phyloP scores from a whole-genome alignment of 202 grass and related monocot species.

The Elaeis oleifera region DNA sequence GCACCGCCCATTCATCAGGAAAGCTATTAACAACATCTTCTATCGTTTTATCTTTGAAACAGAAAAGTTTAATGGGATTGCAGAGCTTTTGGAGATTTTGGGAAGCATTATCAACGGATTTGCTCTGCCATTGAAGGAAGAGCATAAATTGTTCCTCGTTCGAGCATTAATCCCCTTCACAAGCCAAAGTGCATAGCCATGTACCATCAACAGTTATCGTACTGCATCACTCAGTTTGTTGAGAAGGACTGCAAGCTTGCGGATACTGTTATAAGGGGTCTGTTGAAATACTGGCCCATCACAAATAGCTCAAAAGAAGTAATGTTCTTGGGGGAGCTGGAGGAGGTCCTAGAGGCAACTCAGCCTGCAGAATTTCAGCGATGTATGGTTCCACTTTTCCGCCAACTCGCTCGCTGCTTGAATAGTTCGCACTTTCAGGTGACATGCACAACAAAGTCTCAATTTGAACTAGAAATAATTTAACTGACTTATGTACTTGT shows the following conservation, averaged over 20 bases:
- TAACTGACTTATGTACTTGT: too few species aligned
- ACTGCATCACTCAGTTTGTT: conserved; percentile 21
- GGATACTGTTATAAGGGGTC: conserved; percentile 2
- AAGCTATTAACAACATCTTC: conserved; percentile 20
- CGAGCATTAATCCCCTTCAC: conserved; percentile 17
- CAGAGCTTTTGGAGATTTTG: conserved; percentile 14
- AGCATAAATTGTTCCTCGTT: conserved; percentile 22
- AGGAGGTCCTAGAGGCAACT: conserved; percentile 19
- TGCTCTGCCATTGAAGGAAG: conserved; percentile 20
- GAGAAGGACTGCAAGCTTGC: conserved; percentile 24
- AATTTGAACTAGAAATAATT: too few species aligned
- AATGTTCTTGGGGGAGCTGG: conserved; percentile 23
- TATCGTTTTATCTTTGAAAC: conserved; percentile 24
- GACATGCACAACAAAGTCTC: too few species aligned
- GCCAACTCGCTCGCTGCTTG: conserved; percentile 20
- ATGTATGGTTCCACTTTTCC: conserved; percentile 21
- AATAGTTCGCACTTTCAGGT: conserved; percentile 24
- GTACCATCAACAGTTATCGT: conserved; percentile 24
- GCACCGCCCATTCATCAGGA: conserved; percentile 15
- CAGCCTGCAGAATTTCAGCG: conserved; percentile 18
- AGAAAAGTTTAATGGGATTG: conserved; percentile 18
- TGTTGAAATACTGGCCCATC: conserved; percentile 23
- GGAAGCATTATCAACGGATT: conserved; percentile 23
- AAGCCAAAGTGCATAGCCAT: conserved; percentile 21
- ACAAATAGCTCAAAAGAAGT: conserved; percentile 26